Conservation (phyloP, 345 rosid species). For the Murraya koenigii region DNA sequence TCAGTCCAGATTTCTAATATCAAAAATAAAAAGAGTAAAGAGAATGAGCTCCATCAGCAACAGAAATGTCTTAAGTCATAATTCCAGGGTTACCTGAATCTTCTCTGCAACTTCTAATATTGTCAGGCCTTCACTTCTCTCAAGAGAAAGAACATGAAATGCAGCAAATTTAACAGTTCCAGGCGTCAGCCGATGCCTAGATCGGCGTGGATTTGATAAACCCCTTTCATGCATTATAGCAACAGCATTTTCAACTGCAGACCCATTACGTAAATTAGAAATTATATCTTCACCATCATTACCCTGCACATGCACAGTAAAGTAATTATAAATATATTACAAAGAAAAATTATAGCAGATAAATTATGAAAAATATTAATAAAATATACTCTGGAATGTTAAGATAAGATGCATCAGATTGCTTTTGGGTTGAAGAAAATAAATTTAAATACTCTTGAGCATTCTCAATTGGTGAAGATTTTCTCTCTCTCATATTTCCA, state of each 20-base stretch:
- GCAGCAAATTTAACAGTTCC: constrained; percentile 97
- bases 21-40: neutral
- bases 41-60: neutral
- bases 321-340: neutral
- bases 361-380: neutral
- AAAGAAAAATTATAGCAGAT: neutral
- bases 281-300: constrained; percentile 67
- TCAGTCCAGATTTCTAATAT: constrained; percentile 75
- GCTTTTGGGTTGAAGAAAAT: neutral
- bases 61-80: neutral
- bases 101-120: constrained; percentile 88
- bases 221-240: constrained; percentile 90
- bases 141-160: constrained; percentile 78
- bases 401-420: neutral
- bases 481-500: no score
- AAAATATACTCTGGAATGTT: neutral
- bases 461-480: neutral
- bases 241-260: constrained; percentile 79
- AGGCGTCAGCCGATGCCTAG: constrained; percentile 90
- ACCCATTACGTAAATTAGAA: constrained; percentile 70
- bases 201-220: constrained; percentile 63
- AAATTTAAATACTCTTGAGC: neutral
- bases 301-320: constrained; percentile 36
- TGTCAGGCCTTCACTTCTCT: constrained; percentile 71
- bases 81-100: constrained; percentile 62